A percentile compares a stretch with the other conserved stretches of the same genome.
Evolutionary conservation across 164 flowering plant species (phyloP).

Genomic region (Vitis labrusca): DNA sequence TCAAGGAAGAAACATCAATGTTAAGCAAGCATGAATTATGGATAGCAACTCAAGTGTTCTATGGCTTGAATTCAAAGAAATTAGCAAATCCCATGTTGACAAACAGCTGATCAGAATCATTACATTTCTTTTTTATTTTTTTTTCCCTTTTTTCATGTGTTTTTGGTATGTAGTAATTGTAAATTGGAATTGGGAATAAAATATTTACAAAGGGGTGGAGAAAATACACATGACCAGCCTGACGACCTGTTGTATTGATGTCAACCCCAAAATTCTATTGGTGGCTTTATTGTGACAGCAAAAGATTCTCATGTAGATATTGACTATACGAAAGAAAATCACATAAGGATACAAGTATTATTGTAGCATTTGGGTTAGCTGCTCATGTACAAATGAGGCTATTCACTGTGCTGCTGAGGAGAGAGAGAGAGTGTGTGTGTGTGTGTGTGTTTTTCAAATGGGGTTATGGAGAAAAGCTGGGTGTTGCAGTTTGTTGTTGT

Average conservation of each 20-base stretch:
- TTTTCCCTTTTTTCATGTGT: too few species aligned
- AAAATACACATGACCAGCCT: constrained; percentile 4
- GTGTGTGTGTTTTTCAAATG: not conserved
- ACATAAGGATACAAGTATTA: constrained; percentile 3
- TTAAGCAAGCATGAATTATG: too few species aligned
- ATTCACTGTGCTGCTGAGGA: not conserved
- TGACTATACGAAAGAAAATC: constrained; percentile 14
- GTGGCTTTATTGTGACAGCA: constrained; percentile 22
- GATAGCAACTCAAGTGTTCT: too few species aligned
- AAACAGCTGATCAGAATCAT: too few species aligned
- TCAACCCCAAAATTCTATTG: constrained; percentile 14
- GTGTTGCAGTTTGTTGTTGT: too few species aligned
- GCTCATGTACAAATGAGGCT: constrained; percentile 1
- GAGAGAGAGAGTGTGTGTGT: not conserved
- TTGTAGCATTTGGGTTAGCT: not conserved
- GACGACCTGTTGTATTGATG: constrained; percentile 12
- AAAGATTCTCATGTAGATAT: constrained; percentile 20
- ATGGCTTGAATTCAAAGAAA: too few species aligned
- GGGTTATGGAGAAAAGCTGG: not conserved
- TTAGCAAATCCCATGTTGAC: too few species aligned
- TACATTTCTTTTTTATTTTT: too few species aligned
- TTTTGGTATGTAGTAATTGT: too few species aligned
- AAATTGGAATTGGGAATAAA: too few species aligned
- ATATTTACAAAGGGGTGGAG: too few species aligned
- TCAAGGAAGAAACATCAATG: too few species aligned